Conservation (phyloP, 768 basidiomycete genomes). For the Obba rivulosa region DNA sequence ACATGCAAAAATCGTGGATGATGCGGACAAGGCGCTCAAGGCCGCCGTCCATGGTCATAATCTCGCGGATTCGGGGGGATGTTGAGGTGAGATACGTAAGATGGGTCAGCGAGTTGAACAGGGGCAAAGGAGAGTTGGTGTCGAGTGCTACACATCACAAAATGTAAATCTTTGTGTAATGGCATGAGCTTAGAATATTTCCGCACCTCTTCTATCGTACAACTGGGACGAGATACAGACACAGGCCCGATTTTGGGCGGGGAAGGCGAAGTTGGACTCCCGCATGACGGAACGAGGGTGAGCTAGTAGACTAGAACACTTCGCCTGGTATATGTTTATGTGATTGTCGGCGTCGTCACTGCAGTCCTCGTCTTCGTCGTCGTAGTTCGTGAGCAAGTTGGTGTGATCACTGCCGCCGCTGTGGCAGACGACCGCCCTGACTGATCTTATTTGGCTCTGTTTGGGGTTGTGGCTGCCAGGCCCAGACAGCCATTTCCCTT, state of each 20-base stretch:
- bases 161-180: constrained; percentile 2
- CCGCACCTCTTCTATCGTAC: constrained; percentile 89
- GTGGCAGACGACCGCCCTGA: too few relatives aligned
- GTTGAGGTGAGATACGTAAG: constrained; percentile 96
- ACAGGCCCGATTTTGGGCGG: constrained; percentile 90
- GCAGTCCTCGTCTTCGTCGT: constrained; percentile 3
- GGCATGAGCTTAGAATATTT: background rate
- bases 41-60: constrained; percentile 96
- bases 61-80: constrained; percentile 95
- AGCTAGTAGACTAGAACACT: background rate
- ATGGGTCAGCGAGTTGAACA: constrained; percentile 94
- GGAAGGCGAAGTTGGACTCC: constrained; percentile 93
- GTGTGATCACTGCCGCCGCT: background rate
- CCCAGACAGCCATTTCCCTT: too few relatives aligned
- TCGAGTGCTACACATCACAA: constrained; percentile 36
- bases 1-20: constrained; percentile 81
- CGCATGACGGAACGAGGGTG: constrained; percentile 50
- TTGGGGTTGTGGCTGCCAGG: too few relatives aligned
- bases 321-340: background rate
- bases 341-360: constrained; percentile 1
- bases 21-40: constrained; percentile 93
- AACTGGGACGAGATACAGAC: constrained; percentile 93
- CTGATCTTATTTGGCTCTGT: too few relatives aligned
- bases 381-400: background rate
- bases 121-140: constrained; percentile 54